A percentile compares a stretch with the other conserved stretches of the same genome.
Evolutionary conservation across 2,329 filamentous ascomycete genomes (phyloP).

Genomic region (Ceratocystis smalleyi): DNA sequence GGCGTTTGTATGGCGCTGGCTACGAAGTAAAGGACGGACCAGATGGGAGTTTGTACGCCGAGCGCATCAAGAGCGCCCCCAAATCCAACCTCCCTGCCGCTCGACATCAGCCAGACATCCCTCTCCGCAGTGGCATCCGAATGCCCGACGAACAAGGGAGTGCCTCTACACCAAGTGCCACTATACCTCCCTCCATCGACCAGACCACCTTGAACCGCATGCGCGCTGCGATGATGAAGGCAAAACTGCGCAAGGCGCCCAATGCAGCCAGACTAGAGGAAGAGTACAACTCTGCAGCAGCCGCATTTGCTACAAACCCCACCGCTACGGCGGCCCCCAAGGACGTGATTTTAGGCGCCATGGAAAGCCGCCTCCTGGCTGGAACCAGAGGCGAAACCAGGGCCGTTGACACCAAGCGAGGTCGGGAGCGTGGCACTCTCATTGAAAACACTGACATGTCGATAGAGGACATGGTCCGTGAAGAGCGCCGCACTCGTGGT

Average conservation of each 20-base stretch:
- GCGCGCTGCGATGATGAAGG: slow-evolving; percentile 90
- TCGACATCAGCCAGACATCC: slow-evolving; percentile 2
- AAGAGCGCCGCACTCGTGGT: slow-evolving; percentile 73
- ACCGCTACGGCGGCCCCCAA: slow-evolving; percentile 42
- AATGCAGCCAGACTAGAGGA: slow-evolving; percentile 63
- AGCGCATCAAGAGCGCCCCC: slow-evolving; percentile 41
- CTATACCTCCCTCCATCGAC: slow-evolving; percentile 39
- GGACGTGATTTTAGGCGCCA: slow-evolving; percentile 60
- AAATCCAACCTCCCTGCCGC: not conserved
- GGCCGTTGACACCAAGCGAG: slow-evolving; percentile 61
- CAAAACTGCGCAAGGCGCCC: slow-evolving; percentile 64
- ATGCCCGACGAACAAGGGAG: slow-evolving; percentile 1
- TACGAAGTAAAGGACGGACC: slow-evolving; percentile 79
- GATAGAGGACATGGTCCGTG: slow-evolving; percentile 91
- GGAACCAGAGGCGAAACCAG: slow-evolving; percentile 60
- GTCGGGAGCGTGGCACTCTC: slow-evolving; percentile 68
- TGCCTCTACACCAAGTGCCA: slow-evolving; percentile 17
- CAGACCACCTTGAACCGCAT: slow-evolving; percentile 74
- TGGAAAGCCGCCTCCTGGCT: slow-evolving; percentile 80
- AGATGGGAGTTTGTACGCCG: slow-evolving; percentile 68
- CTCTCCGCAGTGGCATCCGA: slow-evolving; percentile 11
- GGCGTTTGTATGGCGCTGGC: slow-evolving; percentile 66
- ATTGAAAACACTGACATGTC: slow-evolving; percentile 90
- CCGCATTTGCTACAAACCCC: slow-evolving; percentile 31
- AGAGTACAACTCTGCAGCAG: slow-evolving; percentile 65